Evolutionary conservation across 306 rosid species (phyloP).

Genomic region (Lagenaria siceraria): DNA sequence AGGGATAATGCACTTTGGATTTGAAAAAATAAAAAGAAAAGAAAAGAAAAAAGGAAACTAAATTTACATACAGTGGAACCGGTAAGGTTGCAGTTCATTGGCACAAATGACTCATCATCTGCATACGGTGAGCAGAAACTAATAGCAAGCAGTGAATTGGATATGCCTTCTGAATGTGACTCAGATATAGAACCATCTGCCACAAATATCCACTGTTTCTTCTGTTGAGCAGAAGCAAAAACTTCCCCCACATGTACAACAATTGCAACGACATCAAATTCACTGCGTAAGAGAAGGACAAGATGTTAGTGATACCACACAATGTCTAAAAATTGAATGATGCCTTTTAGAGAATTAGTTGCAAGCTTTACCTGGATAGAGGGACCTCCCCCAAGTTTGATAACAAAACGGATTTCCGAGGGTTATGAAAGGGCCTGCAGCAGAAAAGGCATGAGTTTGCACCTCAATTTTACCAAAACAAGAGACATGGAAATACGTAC

Average conservation of each 20-base stretch:
- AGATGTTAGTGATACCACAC: constrained; percentile 9
- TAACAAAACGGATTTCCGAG: constrained; percentile 38
- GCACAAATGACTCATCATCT: constrained; percentile 39
- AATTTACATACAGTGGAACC: constrained; percentile 52
- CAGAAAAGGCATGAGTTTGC: constrained; percentile 9
- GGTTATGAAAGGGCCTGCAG: constrained; percentile 49
- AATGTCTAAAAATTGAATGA: neutral
- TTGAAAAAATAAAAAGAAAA: neutral
- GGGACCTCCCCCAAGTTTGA: constrained; percentile 59
- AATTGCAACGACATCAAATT: constrained; percentile 62
- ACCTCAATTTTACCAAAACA: neutral
- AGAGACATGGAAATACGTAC: constrained; percentile 21
- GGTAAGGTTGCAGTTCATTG: constrained; percentile 48
- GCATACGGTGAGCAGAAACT: constrained; percentile 50
- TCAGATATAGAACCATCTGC: constrained; percentile 57
- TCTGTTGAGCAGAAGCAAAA: constrained; percentile 35
- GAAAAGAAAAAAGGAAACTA: neutral
- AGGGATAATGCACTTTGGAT: neutral
- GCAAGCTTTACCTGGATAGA: constrained; percentile 43
- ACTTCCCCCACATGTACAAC: constrained; percentile 73
- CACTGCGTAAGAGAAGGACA: constrained; percentile 30
- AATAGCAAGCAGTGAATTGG: constrained; percentile 61
- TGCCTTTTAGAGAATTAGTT: neutral
- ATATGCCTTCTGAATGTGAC: constrained; percentile 25
- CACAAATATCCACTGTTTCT: constrained; percentile 82